phyloP scores from a whole-genome alignment of 768 basidiomycete species.

The Mycena galopus region DNA sequence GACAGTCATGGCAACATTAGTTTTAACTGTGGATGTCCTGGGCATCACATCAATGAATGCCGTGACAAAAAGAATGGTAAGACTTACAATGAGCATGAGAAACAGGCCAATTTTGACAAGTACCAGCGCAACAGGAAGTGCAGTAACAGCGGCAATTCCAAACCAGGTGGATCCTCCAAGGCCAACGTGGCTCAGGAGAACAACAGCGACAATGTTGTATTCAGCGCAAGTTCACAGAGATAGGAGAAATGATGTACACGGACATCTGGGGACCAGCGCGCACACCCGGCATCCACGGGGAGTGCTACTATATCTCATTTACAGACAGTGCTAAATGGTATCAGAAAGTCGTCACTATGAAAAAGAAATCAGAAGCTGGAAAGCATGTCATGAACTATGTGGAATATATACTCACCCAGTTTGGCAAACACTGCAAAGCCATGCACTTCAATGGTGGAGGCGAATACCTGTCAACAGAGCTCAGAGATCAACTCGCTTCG shows the following conservation, averaged over 20 bases:
- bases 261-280: neutral
- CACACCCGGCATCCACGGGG: neutral
- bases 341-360: neutral
- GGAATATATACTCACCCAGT: neutral
- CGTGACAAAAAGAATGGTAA: no score
- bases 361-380: neutral
- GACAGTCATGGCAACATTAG: no score
- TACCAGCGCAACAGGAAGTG: no score
- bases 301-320: neutral
- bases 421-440: constrained; percentile 29
- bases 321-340: neutral
- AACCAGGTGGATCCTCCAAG: no score
- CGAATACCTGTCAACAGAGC: neutral
- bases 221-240: neutral
- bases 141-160: no score
- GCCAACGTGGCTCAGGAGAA: no score
- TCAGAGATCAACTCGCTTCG: neutral
- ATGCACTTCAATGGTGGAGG: constrained; percentile 8
- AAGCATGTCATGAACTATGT: neutral
- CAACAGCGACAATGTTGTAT: no score
- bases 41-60: no score
- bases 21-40: no score
- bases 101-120: no score
- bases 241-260: neutral
- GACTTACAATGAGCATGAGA: no score